Evolutionary conservation across 345 rosid genomes (phyloP).

Genomic region (Salix brachista): DNA sequence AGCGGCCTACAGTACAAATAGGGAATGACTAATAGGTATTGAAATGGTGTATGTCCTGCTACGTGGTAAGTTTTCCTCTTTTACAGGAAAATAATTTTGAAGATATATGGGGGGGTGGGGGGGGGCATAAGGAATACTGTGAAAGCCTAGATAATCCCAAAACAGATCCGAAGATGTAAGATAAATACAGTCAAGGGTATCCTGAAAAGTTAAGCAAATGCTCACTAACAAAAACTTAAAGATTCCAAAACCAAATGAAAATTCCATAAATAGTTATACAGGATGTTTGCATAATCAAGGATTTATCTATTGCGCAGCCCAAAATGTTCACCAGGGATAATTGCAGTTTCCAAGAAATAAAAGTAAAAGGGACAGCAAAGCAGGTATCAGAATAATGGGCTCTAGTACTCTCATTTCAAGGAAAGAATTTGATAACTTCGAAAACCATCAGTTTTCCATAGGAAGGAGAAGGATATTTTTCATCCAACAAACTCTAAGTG

Average conservation of each 20-base stretch:
- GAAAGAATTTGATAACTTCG: not conserved
- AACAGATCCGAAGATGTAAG: not conserved
- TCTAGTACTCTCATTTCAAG: not conserved
- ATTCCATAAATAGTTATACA: not conserved
- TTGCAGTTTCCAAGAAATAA: not conserved
- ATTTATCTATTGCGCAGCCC: not conserved
- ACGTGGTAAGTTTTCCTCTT: not conserved
- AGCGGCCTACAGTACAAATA: conserved; percentile 51
- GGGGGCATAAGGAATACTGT: not conserved
- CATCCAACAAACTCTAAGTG: not conserved
- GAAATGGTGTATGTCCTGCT: too few species aligned
- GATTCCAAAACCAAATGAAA: not conserved
- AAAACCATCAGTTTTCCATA: not conserved
- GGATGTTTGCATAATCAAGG: not conserved
- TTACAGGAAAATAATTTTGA: not conserved
- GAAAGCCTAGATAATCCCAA: not conserved
- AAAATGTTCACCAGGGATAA: not conserved
- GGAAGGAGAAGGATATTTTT: not conserved
- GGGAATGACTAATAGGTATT: not conserved
- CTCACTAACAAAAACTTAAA: not conserved
- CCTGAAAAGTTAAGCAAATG: not conserved
- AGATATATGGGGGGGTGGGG: not conserved
- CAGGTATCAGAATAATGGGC: not conserved
- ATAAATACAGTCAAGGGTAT: not conserved
- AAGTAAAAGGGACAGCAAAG: not conserved